Percentiles rank a stretch among this genome's conserved stretches.
Evolutionary conservation across 371 early-diverging fungal species (phyloP).

Genomic region (Lichtheimia ramosa): DNA sequence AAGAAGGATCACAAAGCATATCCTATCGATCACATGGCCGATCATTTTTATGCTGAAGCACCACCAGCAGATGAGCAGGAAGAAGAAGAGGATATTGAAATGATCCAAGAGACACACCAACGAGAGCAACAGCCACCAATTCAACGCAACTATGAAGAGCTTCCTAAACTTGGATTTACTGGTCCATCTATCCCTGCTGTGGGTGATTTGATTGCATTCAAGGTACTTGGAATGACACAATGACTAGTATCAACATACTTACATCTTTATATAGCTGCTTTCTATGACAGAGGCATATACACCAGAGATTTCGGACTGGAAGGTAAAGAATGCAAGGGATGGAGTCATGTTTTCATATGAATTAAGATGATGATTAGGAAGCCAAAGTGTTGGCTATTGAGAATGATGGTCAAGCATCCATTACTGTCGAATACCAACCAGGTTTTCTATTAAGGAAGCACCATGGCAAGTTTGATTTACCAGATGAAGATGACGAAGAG

Average conservation of each 20-base stretch:
- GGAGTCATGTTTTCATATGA: no score
- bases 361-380: no score
- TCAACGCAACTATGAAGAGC: neutral
- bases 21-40: neutral
- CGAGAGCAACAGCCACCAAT: neutral
- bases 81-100: neutral
- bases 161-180: neutral
- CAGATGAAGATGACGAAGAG: neutral
- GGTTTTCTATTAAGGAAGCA: neutral
- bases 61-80: neutral
- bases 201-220: neutral
- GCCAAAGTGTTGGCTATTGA: neutral
- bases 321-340: neutral
- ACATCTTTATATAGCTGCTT: neutral
- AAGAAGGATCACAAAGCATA: neutral
- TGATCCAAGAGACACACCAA: neutral
- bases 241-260: neutral
- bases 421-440: slow-evolving; percentile 1
- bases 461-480: neutral
- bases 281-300: neutral
- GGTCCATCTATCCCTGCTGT: neutral
- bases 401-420: neutral
- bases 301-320: neutral
- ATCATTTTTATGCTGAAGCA: neutral
- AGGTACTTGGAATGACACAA: neutral